Percentiles rank a stretch among this genome's conserved stretches.
Conservation (phyloP, 2,329 filamentous ascomycete genomes). For the Neonectria punicea region DNA sequence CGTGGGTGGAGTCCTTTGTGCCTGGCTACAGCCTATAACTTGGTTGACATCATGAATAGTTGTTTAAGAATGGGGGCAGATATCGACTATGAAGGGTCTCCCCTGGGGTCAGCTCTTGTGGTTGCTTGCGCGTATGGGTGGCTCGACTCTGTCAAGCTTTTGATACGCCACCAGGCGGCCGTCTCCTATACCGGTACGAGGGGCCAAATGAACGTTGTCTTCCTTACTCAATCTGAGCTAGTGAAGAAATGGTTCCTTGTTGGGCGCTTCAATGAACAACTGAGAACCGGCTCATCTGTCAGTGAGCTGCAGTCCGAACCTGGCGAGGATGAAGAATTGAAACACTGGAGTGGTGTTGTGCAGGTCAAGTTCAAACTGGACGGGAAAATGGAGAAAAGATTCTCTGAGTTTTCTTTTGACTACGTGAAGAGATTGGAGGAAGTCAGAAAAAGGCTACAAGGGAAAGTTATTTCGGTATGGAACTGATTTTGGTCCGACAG, state of each 20-base stretch:
- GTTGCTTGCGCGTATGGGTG: slow-evolving; percentile 22
- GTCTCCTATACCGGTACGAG: neutral
- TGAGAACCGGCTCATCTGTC: neutral
- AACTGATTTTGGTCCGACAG: too few species aligned
- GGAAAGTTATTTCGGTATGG: neutral
- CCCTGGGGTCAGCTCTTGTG: slow-evolving; percentile 21
- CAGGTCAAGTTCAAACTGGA: neutral
- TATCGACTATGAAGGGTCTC: slow-evolving; percentile 18
- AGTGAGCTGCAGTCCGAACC: neutral
- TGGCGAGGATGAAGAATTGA: slow-evolving; percentile 1
- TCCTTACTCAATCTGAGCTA: slow-evolving; percentile 59
- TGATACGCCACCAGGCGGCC: slow-evolving; percentile 4
- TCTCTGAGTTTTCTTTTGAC: neutral
- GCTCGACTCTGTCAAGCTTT: slow-evolving; percentile 3
- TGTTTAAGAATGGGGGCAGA: slow-evolving; percentile 10
- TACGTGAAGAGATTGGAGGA: slow-evolving; percentile 3
- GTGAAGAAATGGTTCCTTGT: slow-evolving; percentile 2
- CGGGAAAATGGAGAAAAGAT: neutral
- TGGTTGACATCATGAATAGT: slow-evolving; percentile 1
- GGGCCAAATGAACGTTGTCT: slow-evolving; percentile 9
- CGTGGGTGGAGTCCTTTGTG: slow-evolving; percentile 28
- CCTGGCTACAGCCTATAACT: neutral
- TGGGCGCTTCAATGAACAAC: slow-evolving; percentile 10
- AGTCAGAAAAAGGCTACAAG: neutral
- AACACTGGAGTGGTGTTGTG: neutral